A percentile compares a stretch with the other conserved stretches of the same genome.
phyloP scores from a whole-genome alignment of 2,329 filamentous ascomycete genomes.

The Penicillium verrucosum region DNA sequence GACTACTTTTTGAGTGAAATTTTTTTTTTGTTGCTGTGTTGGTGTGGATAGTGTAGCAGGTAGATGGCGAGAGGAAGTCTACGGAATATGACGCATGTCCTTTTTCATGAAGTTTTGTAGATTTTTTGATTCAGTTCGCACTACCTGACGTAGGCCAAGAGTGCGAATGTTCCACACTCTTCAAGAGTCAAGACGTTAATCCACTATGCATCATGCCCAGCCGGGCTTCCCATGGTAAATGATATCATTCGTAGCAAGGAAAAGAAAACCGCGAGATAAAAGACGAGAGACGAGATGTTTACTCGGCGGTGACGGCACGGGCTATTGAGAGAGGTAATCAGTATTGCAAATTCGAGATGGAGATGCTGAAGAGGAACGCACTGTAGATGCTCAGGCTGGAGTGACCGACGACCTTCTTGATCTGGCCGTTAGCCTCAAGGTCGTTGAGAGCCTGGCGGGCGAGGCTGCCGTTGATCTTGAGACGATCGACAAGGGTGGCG shows the following conservation, averaged over 20 bases:
- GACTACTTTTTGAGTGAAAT: not conserved
- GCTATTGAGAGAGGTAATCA: slow-evolving; percentile 27
- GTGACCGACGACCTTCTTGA: slow-evolving; percentile 96
- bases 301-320: slow-evolving; percentile 46
- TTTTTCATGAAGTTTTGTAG: slow-evolving; percentile 26
- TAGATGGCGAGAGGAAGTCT: slow-evolving; percentile 1
- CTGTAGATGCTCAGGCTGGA: slow-evolving; percentile 99
- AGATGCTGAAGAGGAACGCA: slow-evolving; percentile 45
- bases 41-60: not conserved
- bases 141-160: slow-evolving; percentile 33
- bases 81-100: slow-evolving; percentile 6
- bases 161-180: slow-evolving; percentile 31
- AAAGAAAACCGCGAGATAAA: slow-evolving; percentile 37
- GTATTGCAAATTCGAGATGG: not conserved
- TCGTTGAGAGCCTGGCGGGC: slow-evolving; percentile 85
- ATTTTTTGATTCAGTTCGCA: slow-evolving; percentile 33
- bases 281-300: slow-evolving; percentile 35
- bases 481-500: slow-evolving; percentile 95
- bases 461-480: slow-evolving; percentile 99
- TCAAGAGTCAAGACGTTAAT: slow-evolving; percentile 31
- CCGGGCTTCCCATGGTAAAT: slow-evolving; percentile 37
- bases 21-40: not conserved
- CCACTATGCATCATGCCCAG: slow-evolving; percentile 38
- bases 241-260: slow-evolving; percentile 41
- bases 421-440: slow-evolving; percentile 96